phyloP scores from a whole-genome alignment of 2,329 filamentous ascomycete species.

The Fusarium beomiforme region DNA sequence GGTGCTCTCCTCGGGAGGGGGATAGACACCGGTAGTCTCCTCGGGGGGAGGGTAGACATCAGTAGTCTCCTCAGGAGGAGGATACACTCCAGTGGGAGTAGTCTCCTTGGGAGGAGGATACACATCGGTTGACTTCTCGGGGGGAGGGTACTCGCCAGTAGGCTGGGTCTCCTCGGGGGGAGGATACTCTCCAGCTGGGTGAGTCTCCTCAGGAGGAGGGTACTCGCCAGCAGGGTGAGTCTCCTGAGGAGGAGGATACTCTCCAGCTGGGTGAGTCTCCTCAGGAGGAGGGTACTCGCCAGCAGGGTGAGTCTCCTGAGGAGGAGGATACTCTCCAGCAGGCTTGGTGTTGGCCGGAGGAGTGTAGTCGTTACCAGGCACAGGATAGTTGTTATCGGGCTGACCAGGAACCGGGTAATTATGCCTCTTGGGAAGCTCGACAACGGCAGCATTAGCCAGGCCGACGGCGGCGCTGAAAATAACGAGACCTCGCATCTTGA shows the following conservation, averaged over 20 bases:
- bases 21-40: background rate
- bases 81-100: background rate
- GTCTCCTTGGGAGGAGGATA: conserved; percentile 8
- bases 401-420: conserved; percentile 13
- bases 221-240: no score
- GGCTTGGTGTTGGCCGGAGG: conserved; percentile 19
- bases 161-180: conserved; percentile 3
- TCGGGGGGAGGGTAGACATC: background rate
- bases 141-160: no score
- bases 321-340: background rate
- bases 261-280: no score
- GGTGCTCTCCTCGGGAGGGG: background rate
- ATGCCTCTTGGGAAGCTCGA: conserved; percentile 23
- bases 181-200: no score
- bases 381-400: background rate
- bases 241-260: conserved; percentile 1
- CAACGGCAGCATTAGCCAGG: conserved; percentile 33
- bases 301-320: background rate
- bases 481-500: conserved; percentile 31
- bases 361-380: conserved; percentile 4
- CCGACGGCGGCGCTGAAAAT: conserved; percentile 33
- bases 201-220: background rate
- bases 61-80: background rate
- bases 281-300: background rate
- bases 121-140: background rate